Percentiles rank a stretch among this genome's conserved stretches.
Conservation (phyloP, 495 filamentous ascomycete species). For the Penicillium longicatenatum region DNA sequence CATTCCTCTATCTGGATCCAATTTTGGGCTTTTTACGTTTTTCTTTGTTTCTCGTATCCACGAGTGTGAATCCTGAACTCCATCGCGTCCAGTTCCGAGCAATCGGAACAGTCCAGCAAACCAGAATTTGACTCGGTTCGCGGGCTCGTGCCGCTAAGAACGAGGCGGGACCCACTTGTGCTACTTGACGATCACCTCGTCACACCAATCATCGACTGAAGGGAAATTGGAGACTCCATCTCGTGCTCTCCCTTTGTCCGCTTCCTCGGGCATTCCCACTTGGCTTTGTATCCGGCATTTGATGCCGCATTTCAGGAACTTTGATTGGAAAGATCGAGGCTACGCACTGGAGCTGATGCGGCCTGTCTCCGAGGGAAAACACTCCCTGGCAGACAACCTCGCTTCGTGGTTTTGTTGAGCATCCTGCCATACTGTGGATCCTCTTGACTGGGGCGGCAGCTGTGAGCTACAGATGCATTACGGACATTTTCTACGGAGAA, state of each 20-base stretch:
- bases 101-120: slow-evolving; percentile 17
- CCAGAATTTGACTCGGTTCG: slow-evolving; percentile 23
- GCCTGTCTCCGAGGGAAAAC: slow-evolving; percentile 6
- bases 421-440: slow-evolving; percentile 20
- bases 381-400: not conserved
- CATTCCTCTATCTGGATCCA: not conserved
- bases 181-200: slow-evolving; percentile 27
- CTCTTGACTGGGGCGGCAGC: not conserved
- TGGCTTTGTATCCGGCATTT: slow-evolving; percentile 1
- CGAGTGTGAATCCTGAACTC: slow-evolving; percentile 2
- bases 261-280: slow-evolving; percentile 8
- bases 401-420: not conserved
- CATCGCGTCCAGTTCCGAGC: slow-evolving; percentile 1
- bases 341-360: slow-evolving; percentile 4
- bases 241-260: slow-evolving; percentile 3
- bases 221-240: slow-evolving; percentile 26
- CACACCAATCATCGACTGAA: slow-evolving; percentile 25
- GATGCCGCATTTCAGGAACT: not conserved
- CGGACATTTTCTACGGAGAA: slow-evolving; percentile 19
- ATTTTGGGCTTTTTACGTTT: not conserved
- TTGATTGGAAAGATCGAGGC: not conserved
- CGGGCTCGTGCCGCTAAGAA: slow-evolving; percentile 23
- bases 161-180: slow-evolving; percentile 16
- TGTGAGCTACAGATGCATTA: slow-evolving; percentile 14
- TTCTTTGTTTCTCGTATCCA: slow-evolving; percentile 10